Evolutionary conservation across 208 protist genomes (phyloP).

Genomic region (Leishmania major): DNA sequence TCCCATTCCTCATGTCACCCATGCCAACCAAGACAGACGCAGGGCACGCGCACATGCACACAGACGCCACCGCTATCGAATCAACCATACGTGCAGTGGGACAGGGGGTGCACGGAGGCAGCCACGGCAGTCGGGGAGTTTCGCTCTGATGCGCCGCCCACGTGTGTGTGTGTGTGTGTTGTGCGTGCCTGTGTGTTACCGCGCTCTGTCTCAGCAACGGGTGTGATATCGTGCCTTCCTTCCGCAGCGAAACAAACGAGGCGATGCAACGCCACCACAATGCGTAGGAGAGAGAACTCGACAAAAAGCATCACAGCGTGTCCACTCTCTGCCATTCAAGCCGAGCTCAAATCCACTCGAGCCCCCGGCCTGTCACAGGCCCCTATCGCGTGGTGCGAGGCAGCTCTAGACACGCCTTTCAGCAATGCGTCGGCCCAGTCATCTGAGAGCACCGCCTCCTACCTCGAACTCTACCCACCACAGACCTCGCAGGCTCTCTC

Average conservation of each 20-base stretch:
- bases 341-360: background rate
- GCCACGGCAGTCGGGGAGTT: background rate
- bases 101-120: background rate
- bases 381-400: background rate
- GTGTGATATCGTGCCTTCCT: background rate
- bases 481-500: background rate
- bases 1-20: background rate
- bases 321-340: background rate
- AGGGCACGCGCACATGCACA: background rate
- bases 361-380: background rate
- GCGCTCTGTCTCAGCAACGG: background rate
- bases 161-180: background rate
- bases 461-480: background rate
- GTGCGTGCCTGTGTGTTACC: background rate
- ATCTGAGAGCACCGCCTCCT: background rate
- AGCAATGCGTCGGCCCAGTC: background rate
- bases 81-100: background rate
- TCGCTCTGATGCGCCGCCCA: background rate
- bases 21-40: background rate
- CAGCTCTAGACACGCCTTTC: background rate
- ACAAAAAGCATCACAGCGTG: background rate
- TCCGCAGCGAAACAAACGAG: background rate
- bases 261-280: background rate
- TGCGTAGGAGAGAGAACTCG: background rate
- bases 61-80: background rate